phyloP scores from a whole-genome alignment of 257 asterid genomes.

The Capsicum pubescens region DNA sequence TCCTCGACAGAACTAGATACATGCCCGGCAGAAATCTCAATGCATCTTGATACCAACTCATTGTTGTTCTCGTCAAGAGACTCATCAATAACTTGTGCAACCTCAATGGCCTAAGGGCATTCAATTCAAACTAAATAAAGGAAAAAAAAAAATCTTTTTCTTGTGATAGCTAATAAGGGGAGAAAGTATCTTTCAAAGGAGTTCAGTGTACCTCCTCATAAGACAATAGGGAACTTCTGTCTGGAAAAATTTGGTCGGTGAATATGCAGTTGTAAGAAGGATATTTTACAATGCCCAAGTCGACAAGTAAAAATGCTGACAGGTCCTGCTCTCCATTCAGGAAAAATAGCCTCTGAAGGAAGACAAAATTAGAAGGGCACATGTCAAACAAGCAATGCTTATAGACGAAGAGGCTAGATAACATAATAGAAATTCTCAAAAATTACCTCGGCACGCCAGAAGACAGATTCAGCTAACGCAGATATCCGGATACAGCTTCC shows the following conservation, averaged over 20 bases:
- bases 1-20: slow-evolving; percentile 50
- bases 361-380: slow-evolving; percentile 34
- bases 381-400: slow-evolving; percentile 19
- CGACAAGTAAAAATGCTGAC: slow-evolving; percentile 87
- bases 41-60: slow-evolving; percentile 69
- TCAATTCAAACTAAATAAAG: slow-evolving; percentile 30
- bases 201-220: slow-evolving; percentile 77
- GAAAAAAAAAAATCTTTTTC: background rate
- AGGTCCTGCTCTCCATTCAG: slow-evolving; percentile 94
- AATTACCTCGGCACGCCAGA: slow-evolving; percentile 95
- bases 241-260: slow-evolving; percentile 62
- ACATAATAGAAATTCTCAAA: slow-evolving; percentile 22
- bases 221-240: slow-evolving; percentile 68
- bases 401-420: background rate
- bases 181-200: slow-evolving; percentile 7
- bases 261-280: slow-evolving; percentile 79
- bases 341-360: slow-evolving; percentile 89
- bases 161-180: slow-evolving; percentile 9
- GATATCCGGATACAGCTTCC: slow-evolving; percentile 73
- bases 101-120: slow-evolving; percentile 75
- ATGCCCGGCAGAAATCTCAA: slow-evolving; percentile 62
- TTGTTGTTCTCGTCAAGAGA: slow-evolving; percentile 64
- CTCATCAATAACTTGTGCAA: slow-evolving; percentile 88
- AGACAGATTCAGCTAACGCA: slow-evolving; percentile 67
- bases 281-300: slow-evolving; percentile 83